Evolutionary conservation across 768 basidiomycete species (phyloP), one percentile per base, ranked within the genome.

Genomic region (Coprinellus aureogranulatus): DNA sequence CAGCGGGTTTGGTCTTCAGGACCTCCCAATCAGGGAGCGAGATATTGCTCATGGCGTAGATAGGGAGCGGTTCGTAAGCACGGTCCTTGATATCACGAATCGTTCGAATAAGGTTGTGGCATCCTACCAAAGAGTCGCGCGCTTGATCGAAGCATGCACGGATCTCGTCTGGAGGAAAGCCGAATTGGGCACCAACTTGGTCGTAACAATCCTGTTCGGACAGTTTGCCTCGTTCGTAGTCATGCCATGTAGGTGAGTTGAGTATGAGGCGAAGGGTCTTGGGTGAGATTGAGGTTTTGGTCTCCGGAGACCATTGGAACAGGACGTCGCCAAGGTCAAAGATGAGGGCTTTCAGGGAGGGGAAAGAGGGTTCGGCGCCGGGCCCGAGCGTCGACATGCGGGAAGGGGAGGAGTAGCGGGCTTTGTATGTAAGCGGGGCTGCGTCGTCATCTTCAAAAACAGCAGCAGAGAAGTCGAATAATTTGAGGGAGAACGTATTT

Each of bases 31-130:
- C 75, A 34, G 72, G 70, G 0, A 59, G 56, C 4, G 78, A 76
- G 31, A 79, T 77, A 60, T 79, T 79, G 14, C 74, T 74, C 71
- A 77, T 76, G 25, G 75, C 75, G 51, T 71, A 76, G 40, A 79
- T 67, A 26, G 62, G 65, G 4, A 74, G 57, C 5, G 41, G 14
- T 9, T 54, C 67, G n/a, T 39, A 3, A 3, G 34, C 20, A 4
- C 9, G 2, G 26, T 64, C 60, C 11, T 76, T 74, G 26, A 79
- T 68, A 44, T 72, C 66, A 6, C 65, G 67, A 42, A 79, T 70
- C 27, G 78, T 59, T 4, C 59, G 54, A 25, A 72, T 62, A 59
- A 76, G 62, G 18, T 64, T 60, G 6, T 62, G 46, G 62, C 76
- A 65, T 18, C 67, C 60, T 12, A 56, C 56, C 20, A 78, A 63